Conservation (phyloP, 257 asterid species). For the Solanum clarkiae region DNA sequence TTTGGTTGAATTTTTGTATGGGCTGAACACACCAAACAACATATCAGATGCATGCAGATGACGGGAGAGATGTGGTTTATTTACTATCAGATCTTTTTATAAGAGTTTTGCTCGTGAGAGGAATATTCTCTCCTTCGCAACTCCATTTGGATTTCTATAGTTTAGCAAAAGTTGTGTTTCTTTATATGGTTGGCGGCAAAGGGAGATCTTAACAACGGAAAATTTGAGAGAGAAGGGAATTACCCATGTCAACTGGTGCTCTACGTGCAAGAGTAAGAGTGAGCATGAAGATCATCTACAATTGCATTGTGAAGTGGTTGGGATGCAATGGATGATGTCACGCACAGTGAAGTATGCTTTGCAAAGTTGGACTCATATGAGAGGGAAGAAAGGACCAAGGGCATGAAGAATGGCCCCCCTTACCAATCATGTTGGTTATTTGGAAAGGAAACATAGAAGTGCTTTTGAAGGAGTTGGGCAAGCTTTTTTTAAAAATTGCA, state of each 20-base stretch:
- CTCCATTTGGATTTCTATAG: background rate
- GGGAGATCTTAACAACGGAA: background rate
- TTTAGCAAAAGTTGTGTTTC: background rate
- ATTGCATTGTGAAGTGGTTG: background rate
- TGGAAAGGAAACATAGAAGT: background rate
- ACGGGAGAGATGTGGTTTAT: background rate
- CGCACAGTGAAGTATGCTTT: background rate
- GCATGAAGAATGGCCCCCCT: background rate
- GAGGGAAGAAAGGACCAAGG: background rate
- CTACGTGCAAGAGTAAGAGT: background rate
- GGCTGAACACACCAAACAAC: background rate
- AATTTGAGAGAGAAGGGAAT: background rate
- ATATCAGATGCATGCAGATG: background rate
- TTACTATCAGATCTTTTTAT: background rate
- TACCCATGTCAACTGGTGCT: background rate
- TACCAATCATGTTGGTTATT: background rate
- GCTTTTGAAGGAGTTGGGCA: background rate
- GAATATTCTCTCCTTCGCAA: background rate
- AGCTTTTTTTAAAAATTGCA: background rate
- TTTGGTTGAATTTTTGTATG: background rate
- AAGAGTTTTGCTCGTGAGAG: background rate
- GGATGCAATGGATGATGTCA: background rate
- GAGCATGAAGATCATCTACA: background rate
- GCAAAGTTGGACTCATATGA: background rate
- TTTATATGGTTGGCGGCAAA: background rate